phyloP scores from a whole-genome alignment of 2,329 filamentous ascomycete genomes.

The Colletotrichum navitas region DNA sequence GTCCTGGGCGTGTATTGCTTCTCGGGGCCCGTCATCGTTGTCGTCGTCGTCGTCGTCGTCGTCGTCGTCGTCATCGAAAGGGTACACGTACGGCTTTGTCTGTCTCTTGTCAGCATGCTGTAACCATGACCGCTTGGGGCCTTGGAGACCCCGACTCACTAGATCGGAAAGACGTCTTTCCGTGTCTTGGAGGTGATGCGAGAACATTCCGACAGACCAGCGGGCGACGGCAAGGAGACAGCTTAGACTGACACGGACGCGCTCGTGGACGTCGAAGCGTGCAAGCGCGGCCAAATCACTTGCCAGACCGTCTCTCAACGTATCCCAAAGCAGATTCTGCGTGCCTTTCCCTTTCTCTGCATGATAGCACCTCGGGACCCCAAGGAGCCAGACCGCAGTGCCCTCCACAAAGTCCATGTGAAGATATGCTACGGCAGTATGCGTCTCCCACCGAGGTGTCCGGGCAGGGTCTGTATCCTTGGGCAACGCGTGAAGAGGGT shows the following conservation, averaged over 20 bases:
- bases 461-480: not conserved
- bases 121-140: not conserved
- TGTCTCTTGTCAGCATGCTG: not conserved
- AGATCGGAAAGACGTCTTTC: slow-evolving; percentile 29
- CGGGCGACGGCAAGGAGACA: slow-evolving; percentile 17
- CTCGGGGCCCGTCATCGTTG: not conserved
- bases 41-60: not conserved
- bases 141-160: slow-evolving; percentile 10
- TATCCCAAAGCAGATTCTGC: slow-evolving; percentile 28
- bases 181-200: slow-evolving; percentile 24
- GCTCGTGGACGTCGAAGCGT: not conserved
- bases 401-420: slow-evolving; percentile 29
- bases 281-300: not conserved
- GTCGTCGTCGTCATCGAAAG: slow-evolving; percentile 13
- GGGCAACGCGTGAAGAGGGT: slow-evolving; percentile 21
- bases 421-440: slow-evolving; percentile 24
- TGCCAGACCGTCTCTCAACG: slow-evolving; percentile 1
- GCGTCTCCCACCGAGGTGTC: slow-evolving; percentile 32
- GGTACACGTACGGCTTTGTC: slow-evolving; percentile 23
- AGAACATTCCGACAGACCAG: slow-evolving; percentile 24
- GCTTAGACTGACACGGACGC: slow-evolving; percentile 18
- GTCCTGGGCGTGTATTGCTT: slow-evolving; percentile 25
- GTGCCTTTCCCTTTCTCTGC: slow-evolving; percentile 19
- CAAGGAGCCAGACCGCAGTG: slow-evolving; percentile 30
- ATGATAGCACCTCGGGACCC: slow-evolving; percentile 19